Conservation (phyloP, 306 rosid species). For the Mucuna pruriens region DNA sequence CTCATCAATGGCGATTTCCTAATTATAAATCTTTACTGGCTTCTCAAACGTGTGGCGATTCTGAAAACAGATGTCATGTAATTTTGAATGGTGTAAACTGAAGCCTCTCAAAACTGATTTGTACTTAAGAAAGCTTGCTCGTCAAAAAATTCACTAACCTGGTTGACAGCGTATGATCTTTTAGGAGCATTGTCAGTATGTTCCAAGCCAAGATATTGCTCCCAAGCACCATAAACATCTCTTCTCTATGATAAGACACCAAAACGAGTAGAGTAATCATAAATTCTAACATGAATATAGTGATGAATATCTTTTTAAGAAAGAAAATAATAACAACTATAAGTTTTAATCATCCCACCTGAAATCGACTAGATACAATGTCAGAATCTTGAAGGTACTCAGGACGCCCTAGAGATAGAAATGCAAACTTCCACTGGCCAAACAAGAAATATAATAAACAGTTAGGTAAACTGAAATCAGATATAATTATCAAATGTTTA, state of each 20-base stretch:
- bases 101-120: neutral
- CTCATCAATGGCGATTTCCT: constrained; percentile 39
- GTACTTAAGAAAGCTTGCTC: neutral
- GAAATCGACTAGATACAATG: constrained; percentile 77
- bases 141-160: constrained; percentile 48
- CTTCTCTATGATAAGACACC: constrained; percentile 62
- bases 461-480: constrained; percentile 7
- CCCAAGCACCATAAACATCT: constrained; percentile 95
- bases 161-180: constrained; percentile 74
- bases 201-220: constrained; percentile 92
- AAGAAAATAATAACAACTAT: neutral
- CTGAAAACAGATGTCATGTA: constrained; percentile 50
- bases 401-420: constrained; percentile 83
- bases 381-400: constrained; percentile 85
- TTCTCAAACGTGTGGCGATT: constrained; percentile 87
- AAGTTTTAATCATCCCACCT: constrained; percentile 53
- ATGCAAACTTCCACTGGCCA: constrained; percentile 87
- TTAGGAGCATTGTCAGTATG: constrained; percentile 85
- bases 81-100: constrained; percentile 28
- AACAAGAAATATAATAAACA: constrained; percentile 12
- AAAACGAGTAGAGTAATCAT: neutral
- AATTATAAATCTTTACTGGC: constrained; percentile 91
- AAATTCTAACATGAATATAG: constrained; percentile 26
- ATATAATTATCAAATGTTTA: neutral
- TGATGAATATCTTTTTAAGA: neutral